Evolutionary conservation across 129 eudicot species (phyloP).

Genomic region (Centrapalus pauciflorus): DNA sequence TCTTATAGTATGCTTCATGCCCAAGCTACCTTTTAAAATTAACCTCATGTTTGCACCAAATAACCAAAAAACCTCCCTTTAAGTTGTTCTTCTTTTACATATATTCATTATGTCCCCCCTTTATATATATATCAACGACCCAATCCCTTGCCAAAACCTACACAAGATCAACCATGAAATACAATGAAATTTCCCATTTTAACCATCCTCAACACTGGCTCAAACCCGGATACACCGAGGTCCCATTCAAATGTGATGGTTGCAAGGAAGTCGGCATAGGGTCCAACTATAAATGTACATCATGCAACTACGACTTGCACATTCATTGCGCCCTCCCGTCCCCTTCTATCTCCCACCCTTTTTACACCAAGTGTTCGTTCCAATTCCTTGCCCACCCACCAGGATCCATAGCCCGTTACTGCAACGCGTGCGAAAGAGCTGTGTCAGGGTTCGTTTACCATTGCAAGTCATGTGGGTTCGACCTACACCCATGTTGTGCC

Average conservation of each 20-base stretch:
- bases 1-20: constrained; percentile 36
- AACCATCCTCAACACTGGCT: constrained; percentile 59
- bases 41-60: constrained; percentile 12
- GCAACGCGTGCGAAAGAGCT: constrained; percentile 50
- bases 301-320: constrained; percentile 57
- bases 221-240: constrained; percentile 45
- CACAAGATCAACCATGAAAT: constrained; percentile 37
- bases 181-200: constrained; percentile 38
- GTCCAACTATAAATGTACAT: constrained; percentile 44
- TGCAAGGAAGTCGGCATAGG: constrained; percentile 74
- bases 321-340: constrained; percentile 46
- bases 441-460: constrained; percentile 55
- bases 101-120: constrained; percentile 1
- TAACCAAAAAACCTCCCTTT: constrained; percentile 23
- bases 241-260: constrained; percentile 66
- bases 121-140: constrained; percentile 19
- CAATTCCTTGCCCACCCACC: constrained; percentile 37
- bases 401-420: constrained; percentile 39
- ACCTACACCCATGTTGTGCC: constrained; percentile 77
- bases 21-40: constrained; percentile 25
- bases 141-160: background rate
- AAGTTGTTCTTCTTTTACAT: constrained; percentile 24
- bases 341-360: constrained; percentile 48
- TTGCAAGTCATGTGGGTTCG: constrained; percentile 56
- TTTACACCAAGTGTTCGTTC: constrained; percentile 52